Percentiles rank a stretch among this genome's conserved stretches.
phyloP scores from a whole-genome alignment of 805 yeast species.

The Wickerhamiella slavikovae region DNA sequence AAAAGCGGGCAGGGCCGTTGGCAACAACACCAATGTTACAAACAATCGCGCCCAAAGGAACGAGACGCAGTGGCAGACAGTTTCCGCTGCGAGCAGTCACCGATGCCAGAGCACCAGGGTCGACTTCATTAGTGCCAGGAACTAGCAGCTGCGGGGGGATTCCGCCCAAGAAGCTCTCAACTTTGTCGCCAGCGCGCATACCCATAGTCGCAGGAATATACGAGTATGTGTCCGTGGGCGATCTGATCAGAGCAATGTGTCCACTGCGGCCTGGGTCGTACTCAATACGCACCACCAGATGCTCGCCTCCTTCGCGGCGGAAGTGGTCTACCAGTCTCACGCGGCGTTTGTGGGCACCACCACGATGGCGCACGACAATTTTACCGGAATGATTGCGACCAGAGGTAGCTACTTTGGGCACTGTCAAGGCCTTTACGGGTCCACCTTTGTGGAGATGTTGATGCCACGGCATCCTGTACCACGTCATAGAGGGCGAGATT shows the following conservation, averaged over 20 bases:
- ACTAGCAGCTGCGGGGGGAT: constrained; percentile 52
- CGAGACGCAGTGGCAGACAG: constrained; percentile 78
- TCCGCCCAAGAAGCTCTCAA: constrained; percentile 79
- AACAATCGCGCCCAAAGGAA: constrained; percentile 83
- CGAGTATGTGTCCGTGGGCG: constrained; percentile 37
- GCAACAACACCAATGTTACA: constrained; percentile 69
- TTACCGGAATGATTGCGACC: constrained; percentile 83
- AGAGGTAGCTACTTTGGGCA: constrained; percentile 46
- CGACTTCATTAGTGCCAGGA: constrained; percentile 81
- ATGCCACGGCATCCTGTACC: constrained; percentile 76
- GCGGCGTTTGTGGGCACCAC: constrained; percentile 91
- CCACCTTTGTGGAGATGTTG: constrained; percentile 72
- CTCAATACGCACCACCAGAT: constrained; percentile 70
- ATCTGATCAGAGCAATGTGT: constrained; percentile 68
- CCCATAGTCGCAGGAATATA: constrained; percentile 88
- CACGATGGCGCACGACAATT: constrained; percentile 84
- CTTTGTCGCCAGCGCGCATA: constrained; percentile 74
- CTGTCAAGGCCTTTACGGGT: constrained; percentile 59
- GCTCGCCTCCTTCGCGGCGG: constrained; percentile 48
- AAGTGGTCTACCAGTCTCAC: constrained; percentile 61
- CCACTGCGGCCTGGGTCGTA: constrained; percentile 89
- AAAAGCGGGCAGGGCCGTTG: constrained; percentile 67
- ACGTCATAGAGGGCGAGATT: constrained; percentile 67
- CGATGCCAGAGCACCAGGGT: constrained; percentile 75
- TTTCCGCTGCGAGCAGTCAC: constrained; percentile 84